Evolutionary conservation across 2,329 filamentous ascomycete species (phyloP).

Genomic region (Rhynchosporium secalis): DNA sequence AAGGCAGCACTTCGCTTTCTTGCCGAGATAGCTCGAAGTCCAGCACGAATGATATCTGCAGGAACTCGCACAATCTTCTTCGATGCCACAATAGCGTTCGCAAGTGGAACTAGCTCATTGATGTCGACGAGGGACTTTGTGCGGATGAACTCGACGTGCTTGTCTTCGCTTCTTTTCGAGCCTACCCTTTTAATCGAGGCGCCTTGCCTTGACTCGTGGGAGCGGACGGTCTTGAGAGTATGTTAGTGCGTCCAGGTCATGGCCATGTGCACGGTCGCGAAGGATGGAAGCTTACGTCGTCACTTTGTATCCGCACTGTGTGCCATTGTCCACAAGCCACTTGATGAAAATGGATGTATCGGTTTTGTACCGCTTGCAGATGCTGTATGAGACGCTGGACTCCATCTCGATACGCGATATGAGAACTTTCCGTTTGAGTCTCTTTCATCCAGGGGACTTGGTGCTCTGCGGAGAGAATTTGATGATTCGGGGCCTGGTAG

Average conservation of each 20-base stretch:
- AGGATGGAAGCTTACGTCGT: not conserved
- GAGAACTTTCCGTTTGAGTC: no score
- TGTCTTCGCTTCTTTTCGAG: conserved; percentile 19
- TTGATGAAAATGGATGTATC: conserved; percentile 18
- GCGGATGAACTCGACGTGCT: not conserved
- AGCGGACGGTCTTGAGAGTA: not conserved
- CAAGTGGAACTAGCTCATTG: conserved; percentile 1
- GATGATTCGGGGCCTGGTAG: no score
- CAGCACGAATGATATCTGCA: conserved; percentile 19
- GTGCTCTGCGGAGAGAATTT: no score
- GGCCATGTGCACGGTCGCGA: not conserved
- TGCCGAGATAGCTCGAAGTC: conserved; percentile 20
- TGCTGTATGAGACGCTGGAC: conserved; percentile 10
- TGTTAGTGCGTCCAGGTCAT: not conserved
- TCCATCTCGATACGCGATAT: no score
- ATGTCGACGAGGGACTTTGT: not conserved
- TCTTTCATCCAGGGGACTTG: no score
- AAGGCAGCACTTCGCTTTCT: conserved; percentile 17
- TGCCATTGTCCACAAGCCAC: conserved; percentile 14
- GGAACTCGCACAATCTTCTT: conserved; percentile 5
- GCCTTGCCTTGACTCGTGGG: not conserved
- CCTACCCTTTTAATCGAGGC: conserved; percentile 22
- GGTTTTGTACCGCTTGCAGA: conserved; percentile 19
- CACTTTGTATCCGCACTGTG: conserved; percentile 14
- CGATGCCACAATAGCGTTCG: not conserved